Base-by-base conservation (phyloP, 768 basidiomycete genomes). In the Coprinopsis strossmayeri region DNA sequence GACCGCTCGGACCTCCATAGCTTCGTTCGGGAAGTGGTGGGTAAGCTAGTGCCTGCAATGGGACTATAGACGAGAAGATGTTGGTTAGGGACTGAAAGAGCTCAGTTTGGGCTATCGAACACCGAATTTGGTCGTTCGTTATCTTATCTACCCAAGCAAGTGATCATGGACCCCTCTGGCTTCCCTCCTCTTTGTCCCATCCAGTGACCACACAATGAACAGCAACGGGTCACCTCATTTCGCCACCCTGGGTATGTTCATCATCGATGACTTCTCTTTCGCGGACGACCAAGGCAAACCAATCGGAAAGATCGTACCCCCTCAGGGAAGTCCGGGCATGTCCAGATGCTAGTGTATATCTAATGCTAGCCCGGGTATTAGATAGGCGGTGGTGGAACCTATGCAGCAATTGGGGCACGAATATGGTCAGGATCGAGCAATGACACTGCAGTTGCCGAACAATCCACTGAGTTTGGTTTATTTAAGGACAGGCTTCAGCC, bases 351-450 rank as follows among this genome's bases (percentile, higher is more conserved):
- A 28, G 18, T 32, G 24, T 18, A 23, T 26, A 17, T 25, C 43
- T n/a, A 12, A 28, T 39, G 20, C 34, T 43, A 23, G 17, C 45
- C 28, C 18, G 44, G 26, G 30, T 24, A n/a, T 52, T 50, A 92
- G 82, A 91, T 94, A 54, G 92, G 92, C 21, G 92, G 92, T 0
- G 93, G 89, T 1, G 92, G 92, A 2, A 89, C 85, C 0, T 89
- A 87, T 63, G 87, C 87, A 45, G 69, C 74, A 34, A 73, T 95
- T 37, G 92, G 89, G 2, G 82, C 89, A 21, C 77, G 92, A 40
- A 79, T 93, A 60, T 94, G 89, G 87, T 86, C 50, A 49, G 57
- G 44, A 41, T 28, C 12, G 12, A 5, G 11, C 26, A 38, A n/a
- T n/a, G n/a, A n/a, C n/a, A n/a, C n/a, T n/a, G n/a, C n/a, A n/a